phyloP scores from a whole-genome alignment of 768 basidiomycete species.

The Pholiota conissans region DNA sequence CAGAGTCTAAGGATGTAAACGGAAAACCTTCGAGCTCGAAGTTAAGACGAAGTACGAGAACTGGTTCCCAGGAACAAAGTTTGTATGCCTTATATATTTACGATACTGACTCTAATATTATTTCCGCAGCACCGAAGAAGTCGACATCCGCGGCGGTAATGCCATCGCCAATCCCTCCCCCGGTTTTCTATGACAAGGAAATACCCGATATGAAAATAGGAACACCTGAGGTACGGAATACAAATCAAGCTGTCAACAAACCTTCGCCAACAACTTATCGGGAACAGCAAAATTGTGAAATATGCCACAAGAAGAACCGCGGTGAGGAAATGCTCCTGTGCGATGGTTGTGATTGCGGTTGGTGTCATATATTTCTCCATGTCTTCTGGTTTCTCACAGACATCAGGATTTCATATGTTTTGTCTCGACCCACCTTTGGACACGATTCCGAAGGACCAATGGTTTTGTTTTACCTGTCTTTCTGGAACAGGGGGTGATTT shows the following conservation, averaged over 20 bases:
- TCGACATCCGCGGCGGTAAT: slow-evolving; percentile 21
- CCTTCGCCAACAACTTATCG: slow-evolving; percentile 26
- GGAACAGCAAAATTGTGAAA: slow-evolving; percentile 82
- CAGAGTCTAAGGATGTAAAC: slow-evolving; percentile 57
- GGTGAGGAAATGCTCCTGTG: slow-evolving; percentile 88
- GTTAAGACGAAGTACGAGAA: slow-evolving; percentile 54
- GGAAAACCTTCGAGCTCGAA: slow-evolving; percentile 39
- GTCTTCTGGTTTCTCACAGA: slow-evolving; percentile 9
- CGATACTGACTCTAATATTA: slow-evolving; percentile 9
- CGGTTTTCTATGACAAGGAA: slow-evolving; percentile 48
- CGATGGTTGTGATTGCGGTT: slow-evolving; percentile 48
- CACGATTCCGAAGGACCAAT: slow-evolving; percentile 88
- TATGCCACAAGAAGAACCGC: slow-evolving; percentile 87
- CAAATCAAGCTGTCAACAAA: slow-evolving; percentile 25
- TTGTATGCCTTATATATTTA: slow-evolving; percentile 13
- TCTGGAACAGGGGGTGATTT: slow-evolving; percentile 93
- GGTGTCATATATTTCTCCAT: slow-evolving; percentile 10
- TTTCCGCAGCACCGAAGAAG: slow-evolving; percentile 35
- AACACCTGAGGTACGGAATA: slow-evolving; percentile 51
- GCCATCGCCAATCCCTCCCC: slow-evolving; percentile 39
- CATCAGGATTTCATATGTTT: slow-evolving; percentile 90
- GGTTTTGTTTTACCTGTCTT: slow-evolving; percentile 94
- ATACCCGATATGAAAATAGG: slow-evolving; percentile 43
- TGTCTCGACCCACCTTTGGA: slow-evolving; percentile 91
- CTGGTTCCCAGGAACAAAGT: slow-evolving; percentile 50